Evolutionary conservation across 208 protist species (phyloP).

Genomic region (Leishmania turanica): DNA sequence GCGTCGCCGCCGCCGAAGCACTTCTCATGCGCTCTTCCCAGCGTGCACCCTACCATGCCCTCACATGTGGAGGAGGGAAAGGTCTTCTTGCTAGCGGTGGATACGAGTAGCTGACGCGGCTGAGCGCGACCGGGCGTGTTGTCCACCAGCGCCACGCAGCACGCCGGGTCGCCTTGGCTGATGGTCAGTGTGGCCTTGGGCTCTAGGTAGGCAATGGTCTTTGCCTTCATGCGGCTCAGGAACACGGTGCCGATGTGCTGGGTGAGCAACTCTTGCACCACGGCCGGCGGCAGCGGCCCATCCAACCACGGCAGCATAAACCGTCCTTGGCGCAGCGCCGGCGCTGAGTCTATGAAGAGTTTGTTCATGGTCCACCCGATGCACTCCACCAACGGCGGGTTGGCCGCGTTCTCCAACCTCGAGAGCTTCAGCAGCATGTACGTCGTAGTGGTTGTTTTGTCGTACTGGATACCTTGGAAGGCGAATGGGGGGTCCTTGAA

Average conservation of each 20-base stretch:
- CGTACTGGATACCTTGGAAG: constrained; percentile 33
- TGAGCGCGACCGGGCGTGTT: constrained; percentile 47
- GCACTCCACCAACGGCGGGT: constrained; percentile 20
- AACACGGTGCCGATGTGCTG: constrained; percentile 54
- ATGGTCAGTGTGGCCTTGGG: constrained; percentile 62
- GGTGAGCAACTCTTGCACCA: constrained; percentile 46
- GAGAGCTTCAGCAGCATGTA: constrained; percentile 67
- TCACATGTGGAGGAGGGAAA: constrained; percentile 52
- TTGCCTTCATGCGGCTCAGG: constrained; percentile 27
- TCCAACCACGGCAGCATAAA: constrained; percentile 58
- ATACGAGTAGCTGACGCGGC: constrained; percentile 49
- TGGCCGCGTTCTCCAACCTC: constrained; percentile 27
- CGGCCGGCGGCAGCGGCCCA: constrained; percentile 32
- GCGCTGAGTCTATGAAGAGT: constrained; percentile 48
- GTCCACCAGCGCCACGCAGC: constrained; percentile 40
- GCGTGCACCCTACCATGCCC: constrained; percentile 51
- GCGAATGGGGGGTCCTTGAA: constrained; percentile 65
- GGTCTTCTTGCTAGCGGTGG: constrained; percentile 26
- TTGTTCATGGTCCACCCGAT: constrained; percentile 69
- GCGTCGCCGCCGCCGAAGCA: constrained; percentile 44
- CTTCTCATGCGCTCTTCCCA: constrained; percentile 36
- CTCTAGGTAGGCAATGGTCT: constrained; percentile 41
- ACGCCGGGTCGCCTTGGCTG: constrained; percentile 53
- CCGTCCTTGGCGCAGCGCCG: constrained; percentile 55
- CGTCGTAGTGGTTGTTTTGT: constrained; percentile 34